Base-by-base conservation (phyloP, 495 filamentous ascomycete genomes). In the Aspergillus panamensis region DNA sequence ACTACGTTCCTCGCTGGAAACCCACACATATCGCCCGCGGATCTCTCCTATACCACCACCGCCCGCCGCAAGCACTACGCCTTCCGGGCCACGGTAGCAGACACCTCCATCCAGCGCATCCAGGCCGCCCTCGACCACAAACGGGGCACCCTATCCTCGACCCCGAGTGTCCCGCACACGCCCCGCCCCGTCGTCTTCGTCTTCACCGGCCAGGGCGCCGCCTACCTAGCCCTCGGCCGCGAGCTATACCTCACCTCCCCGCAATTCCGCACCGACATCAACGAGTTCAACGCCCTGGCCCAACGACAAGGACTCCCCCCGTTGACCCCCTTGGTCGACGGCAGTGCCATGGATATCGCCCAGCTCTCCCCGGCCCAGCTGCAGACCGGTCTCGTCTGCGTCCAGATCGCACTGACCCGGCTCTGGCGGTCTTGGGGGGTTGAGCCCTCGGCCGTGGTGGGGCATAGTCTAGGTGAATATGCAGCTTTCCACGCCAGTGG, bases 381-480 rank as follows among this genome's bases (percentile, higher is more conserved):
- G 3, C 58, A 61, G n/a, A 1, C 56, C 43, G 48, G 83, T 4
- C 71, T 87, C 30, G 80, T 79, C 8, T 85, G 79, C 55, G 81
- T 92, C 53, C 83, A 96, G 68, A 90, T 94, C 73, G 90, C 90
- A 1, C 75, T 93, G 33, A 83, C 85, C 8, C 78, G 79, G n/a
- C 77, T 91, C 39, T 93, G 89, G 89, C 66, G 57, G 10, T 85
- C 86, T 1, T 87, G 86, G 79, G 91, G 89, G 37, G 73, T 93
- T 56, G 81, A 74, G 32, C 91, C 91, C 4, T 75, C 76, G 57
- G 84, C 80, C 19, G 88, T 93, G 1, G 72, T 94, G 33, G 91
- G 91, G 40, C 91, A 95, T 73, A 94, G 90, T 68, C 63, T 85
- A 8, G 91, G 91, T 50, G 91, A 95, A 68, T 95, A 93, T 69